These are phyloP conservation scores for Mycena sanguinolenta DNA, from an alignment of 768 basidiomycete species.

Conservation along the genomic window DNA sequence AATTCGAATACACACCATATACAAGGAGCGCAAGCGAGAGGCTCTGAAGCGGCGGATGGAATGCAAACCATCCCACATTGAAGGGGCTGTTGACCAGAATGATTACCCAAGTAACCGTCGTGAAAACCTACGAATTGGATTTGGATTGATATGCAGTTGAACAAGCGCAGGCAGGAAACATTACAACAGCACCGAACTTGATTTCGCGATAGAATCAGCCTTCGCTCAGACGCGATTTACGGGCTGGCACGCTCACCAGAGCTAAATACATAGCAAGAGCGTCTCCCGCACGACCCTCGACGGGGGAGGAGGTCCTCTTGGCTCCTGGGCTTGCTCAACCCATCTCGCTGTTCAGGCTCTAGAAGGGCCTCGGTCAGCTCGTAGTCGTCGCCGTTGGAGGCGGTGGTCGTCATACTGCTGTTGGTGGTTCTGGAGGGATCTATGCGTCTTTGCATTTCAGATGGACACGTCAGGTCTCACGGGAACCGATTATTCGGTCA, in stretches of 20 bases:
- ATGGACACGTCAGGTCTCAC: constrained; percentile 5
- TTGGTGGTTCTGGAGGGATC: constrained; percentile 11
- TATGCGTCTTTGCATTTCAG: constrained; percentile 20
- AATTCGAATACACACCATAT: constrained; percentile 55
- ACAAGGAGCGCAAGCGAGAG: constrained; percentile 69
- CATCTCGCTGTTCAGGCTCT: constrained; percentile 34
- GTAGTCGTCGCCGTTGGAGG: constrained; percentile 41
- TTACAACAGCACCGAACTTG: constrained; percentile 28
- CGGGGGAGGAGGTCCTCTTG: constrained; percentile 50
- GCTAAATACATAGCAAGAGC: constrained; percentile 49
- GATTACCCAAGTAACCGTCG: constrained; percentile 58
- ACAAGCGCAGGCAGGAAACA: neutral
- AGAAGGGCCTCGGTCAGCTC: constrained; percentile 41
- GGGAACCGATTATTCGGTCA: no score
- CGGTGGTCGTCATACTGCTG: constrained; percentile 17
- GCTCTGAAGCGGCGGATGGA: constrained; percentile 75
- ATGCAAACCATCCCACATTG: constrained; percentile 70
- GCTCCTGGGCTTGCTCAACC: constrained; percentile 36
- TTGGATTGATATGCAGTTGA: neutral
- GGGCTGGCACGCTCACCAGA: constrained; percentile 51
- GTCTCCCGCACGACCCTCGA: constrained; percentile 59
- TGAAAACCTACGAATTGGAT: constrained; percentile 52
- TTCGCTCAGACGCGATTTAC: neutral
- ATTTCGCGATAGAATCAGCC: constrained; percentile 1
- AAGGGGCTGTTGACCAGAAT: constrained; percentile 61